A percentile compares a stretch with the other conserved stretches of the same genome.
Conservation (phyloP, 768 basidiomycete species). For the Russula olivacea region DNA sequence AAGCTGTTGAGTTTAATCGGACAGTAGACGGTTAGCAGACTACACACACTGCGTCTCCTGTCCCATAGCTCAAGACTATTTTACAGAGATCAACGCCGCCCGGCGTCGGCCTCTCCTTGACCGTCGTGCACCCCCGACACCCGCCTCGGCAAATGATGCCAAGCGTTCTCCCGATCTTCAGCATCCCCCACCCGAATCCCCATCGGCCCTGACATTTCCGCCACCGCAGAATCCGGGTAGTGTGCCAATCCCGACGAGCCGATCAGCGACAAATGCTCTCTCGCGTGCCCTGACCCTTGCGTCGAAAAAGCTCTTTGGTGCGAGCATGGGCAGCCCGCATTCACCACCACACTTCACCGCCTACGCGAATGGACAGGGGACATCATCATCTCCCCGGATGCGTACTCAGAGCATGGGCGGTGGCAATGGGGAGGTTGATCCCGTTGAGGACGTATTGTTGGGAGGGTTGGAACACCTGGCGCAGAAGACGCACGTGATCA, state of each 20-base stretch:
- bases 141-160: conserved; percentile 47
- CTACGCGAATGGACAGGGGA: conserved; percentile 26
- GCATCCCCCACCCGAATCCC: conserved; percentile 30
- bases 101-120: conserved; percentile 58
- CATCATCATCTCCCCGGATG: conserved; percentile 32
- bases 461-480: conserved; percentile 79
- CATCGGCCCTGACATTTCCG: conserved; percentile 48
- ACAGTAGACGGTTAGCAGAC: conserved; percentile 75
- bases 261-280: conserved; percentile 65
- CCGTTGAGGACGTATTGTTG: conserved; percentile 80
- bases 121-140: conserved; percentile 37
- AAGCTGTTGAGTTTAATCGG: conserved; percentile 87
- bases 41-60: background rate
- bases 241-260: conserved; percentile 56
- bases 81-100: conserved; percentile 56
- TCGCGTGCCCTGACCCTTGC: conserved; percentile 76
- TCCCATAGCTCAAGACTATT: conserved; percentile 13
- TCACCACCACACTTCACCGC: conserved; percentile 32
- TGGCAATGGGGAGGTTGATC: conserved; percentile 38
- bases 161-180: conserved; percentile 32
- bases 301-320: conserved; percentile 75
- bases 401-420: conserved; percentile 35
- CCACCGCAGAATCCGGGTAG: conserved; percentile 51
- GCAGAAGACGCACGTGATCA: conserved; percentile 92
- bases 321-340: conserved; percentile 37